phyloP scores from a whole-genome alignment of 2,329 filamentous ascomycete species.

The Phialophora tarda region DNA sequence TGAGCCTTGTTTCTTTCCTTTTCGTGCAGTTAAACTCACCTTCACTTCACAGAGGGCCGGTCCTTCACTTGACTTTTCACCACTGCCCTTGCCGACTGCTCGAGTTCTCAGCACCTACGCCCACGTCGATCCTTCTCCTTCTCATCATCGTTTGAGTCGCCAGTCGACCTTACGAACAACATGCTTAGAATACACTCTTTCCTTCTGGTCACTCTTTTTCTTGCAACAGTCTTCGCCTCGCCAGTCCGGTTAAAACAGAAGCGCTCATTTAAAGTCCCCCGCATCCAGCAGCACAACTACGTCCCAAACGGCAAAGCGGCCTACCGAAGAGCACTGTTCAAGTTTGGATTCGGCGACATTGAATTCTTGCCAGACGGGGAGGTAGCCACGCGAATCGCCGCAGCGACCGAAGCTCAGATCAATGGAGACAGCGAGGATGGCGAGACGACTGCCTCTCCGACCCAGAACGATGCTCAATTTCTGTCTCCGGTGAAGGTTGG shows the following conservation, averaged over 20 bases:
- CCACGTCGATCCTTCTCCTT: slow-evolving; percentile 12
- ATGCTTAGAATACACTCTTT: slow-evolving; percentile 37
- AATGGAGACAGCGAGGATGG: slow-evolving; percentile 52
- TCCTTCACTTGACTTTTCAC: slow-evolving; percentile 30
- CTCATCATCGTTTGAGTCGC: slow-evolving; percentile 23
- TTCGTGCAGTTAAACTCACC: slow-evolving; percentile 22
- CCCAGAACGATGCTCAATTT: slow-evolving; percentile 71
- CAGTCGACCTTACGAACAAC: slow-evolving; percentile 26
- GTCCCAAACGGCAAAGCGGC: slow-evolving; percentile 65
- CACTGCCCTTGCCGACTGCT: slow-evolving; percentile 30
- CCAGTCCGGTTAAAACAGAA: slow-evolving; percentile 43
- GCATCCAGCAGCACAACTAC: slow-evolving; percentile 62
- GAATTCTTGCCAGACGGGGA: slow-evolving; percentile 45
- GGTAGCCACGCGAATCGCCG: slow-evolving; percentile 38
- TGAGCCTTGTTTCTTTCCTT: slow-evolving; percentile 27
- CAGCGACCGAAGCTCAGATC: slow-evolving; percentile 40
- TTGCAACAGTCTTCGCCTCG: slow-evolving; percentile 44
- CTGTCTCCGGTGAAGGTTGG: slow-evolving; percentile 72
- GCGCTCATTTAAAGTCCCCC: slow-evolving; percentile 66
- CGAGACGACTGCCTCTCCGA: slow-evolving; percentile 67
- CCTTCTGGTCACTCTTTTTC: slow-evolving; percentile 42
- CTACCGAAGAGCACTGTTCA: slow-evolving; percentile 69
- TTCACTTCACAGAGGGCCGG: slow-evolving; percentile 30
- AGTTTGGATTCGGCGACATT: slow-evolving; percentile 58
- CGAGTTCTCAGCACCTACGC: slow-evolving; percentile 15